These are phyloP conservation scores for Tubosaeta sp. DNA, from an alignment of 768 basidiomycete genomes.

Conservation along the genomic window DNA sequence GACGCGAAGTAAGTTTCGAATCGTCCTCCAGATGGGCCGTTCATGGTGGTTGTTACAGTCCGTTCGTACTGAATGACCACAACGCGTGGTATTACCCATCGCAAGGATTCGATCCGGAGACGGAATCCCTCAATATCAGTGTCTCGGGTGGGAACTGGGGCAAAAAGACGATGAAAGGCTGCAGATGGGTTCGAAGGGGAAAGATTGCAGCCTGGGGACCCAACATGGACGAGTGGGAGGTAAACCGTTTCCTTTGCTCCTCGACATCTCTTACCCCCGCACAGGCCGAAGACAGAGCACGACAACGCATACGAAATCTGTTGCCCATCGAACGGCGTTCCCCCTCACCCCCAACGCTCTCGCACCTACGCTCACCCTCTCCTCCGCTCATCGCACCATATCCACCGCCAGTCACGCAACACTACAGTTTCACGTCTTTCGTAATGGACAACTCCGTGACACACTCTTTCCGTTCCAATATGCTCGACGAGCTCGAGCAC, in stretches of 20 bases:
- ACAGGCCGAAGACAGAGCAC: constrained; percentile 78
- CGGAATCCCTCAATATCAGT: constrained; percentile 47
- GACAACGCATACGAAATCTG: constrained; percentile 71
- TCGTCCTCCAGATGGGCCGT: not conserved
- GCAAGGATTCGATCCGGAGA: constrained; percentile 67
- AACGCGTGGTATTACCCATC: constrained; percentile 84
- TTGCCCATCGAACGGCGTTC: constrained; percentile 59
- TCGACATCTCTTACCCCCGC: constrained; percentile 4
- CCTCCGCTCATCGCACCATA: constrained; percentile 79
- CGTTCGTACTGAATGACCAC: constrained; percentile 61
- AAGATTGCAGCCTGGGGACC: constrained; percentile 86
- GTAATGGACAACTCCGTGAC: constrained; percentile 83
- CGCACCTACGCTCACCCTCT: constrained; percentile 74
- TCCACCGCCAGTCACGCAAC: constrained; percentile 59
- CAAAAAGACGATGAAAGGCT: constrained; percentile 67
- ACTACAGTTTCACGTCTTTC: constrained; percentile 76
- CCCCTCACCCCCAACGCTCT: constrained; percentile 65
- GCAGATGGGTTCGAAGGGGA: constrained; percentile 77
- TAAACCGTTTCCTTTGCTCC: constrained; percentile 23
- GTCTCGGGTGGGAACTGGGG: constrained; percentile 78
- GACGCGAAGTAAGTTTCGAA: constrained; percentile 26
- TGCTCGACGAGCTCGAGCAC: constrained; percentile 76
- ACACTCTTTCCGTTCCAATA: constrained; percentile 74
- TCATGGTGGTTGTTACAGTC: constrained; percentile 22
- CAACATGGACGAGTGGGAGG: constrained; percentile 83